phyloP scores from a whole-genome alignment of 768 basidiomycete species.

The Sporobolomyces roseus region DNA sequence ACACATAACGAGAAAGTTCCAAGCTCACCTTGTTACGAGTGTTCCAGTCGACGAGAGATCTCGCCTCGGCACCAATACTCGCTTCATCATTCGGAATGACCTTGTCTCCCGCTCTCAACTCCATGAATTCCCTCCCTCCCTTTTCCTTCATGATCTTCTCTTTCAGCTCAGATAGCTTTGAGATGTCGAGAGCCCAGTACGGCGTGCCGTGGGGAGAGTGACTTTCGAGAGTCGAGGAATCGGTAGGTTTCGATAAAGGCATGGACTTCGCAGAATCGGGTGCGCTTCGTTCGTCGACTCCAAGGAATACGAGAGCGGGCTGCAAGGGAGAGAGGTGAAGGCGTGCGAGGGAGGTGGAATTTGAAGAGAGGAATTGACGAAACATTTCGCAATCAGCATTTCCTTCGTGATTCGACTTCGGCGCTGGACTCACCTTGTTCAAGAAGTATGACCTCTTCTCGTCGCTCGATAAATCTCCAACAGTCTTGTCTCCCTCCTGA shows the following conservation, averaged over 20 bases:
- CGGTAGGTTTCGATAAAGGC: constrained; percentile 51
- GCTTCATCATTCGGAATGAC: constrained; percentile 63
- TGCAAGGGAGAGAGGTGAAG: background rate
- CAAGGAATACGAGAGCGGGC: constrained; percentile 66
- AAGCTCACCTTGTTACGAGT: constrained; percentile 67
- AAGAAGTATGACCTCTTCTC: constrained; percentile 25
- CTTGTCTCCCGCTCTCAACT: constrained; percentile 61
- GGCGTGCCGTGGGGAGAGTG: constrained; percentile 61
- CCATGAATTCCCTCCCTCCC: constrained; percentile 57
- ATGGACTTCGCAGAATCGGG: constrained; percentile 55
- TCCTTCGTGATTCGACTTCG: no score
- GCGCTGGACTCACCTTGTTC: constrained; percentile 27
- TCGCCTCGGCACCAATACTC: constrained; percentile 69
- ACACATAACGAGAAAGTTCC: background rate
- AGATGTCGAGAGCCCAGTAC: constrained; percentile 78
- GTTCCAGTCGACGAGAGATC: constrained; percentile 91
- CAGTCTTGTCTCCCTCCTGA: constrained; percentile 9
- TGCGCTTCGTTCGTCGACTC: constrained; percentile 60
- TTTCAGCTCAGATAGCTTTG: constrained; percentile 48
- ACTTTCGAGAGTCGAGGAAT: constrained; percentile 57
- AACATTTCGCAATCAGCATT: no score
- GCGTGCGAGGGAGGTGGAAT: no score
- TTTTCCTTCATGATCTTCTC: constrained; percentile 43
- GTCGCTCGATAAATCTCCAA: constrained; percentile 3
- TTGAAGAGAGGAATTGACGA: no score